These are phyloP conservation scores for Suillus hirtellus DNA, from an alignment of 768 basidiomycete species.

Conservation along the genomic window DNA sequence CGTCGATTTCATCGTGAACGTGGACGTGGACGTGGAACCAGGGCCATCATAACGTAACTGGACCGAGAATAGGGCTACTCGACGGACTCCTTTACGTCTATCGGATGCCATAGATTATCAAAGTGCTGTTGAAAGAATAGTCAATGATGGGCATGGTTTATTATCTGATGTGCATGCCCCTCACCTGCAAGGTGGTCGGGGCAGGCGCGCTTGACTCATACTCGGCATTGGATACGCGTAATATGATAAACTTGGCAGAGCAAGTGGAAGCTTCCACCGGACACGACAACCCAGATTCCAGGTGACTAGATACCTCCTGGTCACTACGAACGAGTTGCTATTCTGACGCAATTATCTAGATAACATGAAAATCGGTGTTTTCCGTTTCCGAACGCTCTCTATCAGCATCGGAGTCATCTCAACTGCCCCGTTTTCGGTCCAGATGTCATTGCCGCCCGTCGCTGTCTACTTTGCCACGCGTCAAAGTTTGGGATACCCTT, in stretches of 20 bases:
- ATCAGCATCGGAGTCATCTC: conserved; percentile 45
- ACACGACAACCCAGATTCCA: conserved; percentile 61
- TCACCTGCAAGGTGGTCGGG: conserved; percentile 68
- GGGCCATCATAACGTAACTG: conserved; percentile 13
- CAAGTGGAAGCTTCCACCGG: conserved; percentile 79
- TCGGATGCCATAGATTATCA: conserved; percentile 71
- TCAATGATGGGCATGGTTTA: conserved; percentile 52
- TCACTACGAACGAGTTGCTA: neutral
- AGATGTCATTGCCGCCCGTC: conserved; percentile 67
- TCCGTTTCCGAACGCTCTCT: conserved; percentile 56
- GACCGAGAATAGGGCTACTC: conserved; percentile 77
- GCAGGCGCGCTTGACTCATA: conserved; percentile 84
- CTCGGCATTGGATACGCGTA: conserved; percentile 60
- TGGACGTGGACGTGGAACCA: conserved; percentile 25
- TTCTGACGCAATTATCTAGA: conserved; percentile 38
- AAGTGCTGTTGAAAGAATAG: conserved; percentile 57
- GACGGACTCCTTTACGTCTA: conserved; percentile 71
- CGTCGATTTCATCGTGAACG: conserved; percentile 52
- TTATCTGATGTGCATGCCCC: conserved; percentile 79
- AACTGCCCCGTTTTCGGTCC: conserved; percentile 66
- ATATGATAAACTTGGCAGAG: conserved; percentile 73
- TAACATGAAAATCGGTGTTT: conserved; percentile 55
- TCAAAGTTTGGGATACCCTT: conserved; percentile 76
- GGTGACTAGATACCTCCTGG: conserved; percentile 35
- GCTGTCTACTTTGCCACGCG: conserved; percentile 63